Percentiles rank a stretch among this genome's conserved stretches.
phyloP scores from a whole-genome alignment of 2,329 filamentous ascomycete genomes.

The Xylaria sp. region DNA sequence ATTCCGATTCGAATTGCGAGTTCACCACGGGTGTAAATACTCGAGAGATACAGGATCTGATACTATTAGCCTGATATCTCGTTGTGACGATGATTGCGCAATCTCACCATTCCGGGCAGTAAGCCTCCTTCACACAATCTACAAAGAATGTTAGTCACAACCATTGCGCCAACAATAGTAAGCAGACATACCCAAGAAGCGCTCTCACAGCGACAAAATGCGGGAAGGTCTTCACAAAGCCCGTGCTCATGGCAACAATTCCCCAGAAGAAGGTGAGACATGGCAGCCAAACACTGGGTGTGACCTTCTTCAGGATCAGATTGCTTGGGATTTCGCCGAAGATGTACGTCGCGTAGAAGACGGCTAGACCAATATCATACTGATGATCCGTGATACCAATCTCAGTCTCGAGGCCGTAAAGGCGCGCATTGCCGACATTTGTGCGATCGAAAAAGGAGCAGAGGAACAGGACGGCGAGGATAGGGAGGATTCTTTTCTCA shows the following conservation, averaged over 20 bases:
- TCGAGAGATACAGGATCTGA: constrained; percentile 58
- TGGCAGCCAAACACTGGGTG: constrained; percentile 56
- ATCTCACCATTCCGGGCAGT: constrained; percentile 56
- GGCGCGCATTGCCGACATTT: constrained; percentile 68
- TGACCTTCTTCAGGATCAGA: constrained; percentile 56
- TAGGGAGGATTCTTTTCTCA: constrained; percentile 55
- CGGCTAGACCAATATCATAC: constrained; percentile 58
- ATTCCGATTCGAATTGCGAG: constrained; percentile 59
- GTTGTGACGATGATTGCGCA: not conserved
- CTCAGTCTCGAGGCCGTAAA: constrained; percentile 56
- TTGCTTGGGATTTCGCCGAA: constrained; percentile 60
- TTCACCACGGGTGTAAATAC: constrained; percentile 55
- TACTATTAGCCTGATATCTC: not conserved
- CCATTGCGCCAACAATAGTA: not conserved
- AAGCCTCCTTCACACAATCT: constrained; percentile 59
- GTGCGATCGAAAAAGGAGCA: constrained; percentile 63
- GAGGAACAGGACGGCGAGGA: constrained; percentile 59
- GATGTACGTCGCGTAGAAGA: constrained; percentile 62
- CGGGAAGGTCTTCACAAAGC: constrained; percentile 47
- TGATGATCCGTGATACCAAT: constrained; percentile 54
- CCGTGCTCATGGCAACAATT: constrained; percentile 51
- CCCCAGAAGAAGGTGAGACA: constrained; percentile 54
- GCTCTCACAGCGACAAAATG: constrained; percentile 58
- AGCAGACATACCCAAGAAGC: constrained; percentile 41
- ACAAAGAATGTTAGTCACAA: not conserved